Percentiles rank a stretch among this genome's conserved stretches.
Evolutionary conservation across 371 early-diverging fungal genomes (phyloP).

Genomic region (Apophysomyces variabilis): DNA sequence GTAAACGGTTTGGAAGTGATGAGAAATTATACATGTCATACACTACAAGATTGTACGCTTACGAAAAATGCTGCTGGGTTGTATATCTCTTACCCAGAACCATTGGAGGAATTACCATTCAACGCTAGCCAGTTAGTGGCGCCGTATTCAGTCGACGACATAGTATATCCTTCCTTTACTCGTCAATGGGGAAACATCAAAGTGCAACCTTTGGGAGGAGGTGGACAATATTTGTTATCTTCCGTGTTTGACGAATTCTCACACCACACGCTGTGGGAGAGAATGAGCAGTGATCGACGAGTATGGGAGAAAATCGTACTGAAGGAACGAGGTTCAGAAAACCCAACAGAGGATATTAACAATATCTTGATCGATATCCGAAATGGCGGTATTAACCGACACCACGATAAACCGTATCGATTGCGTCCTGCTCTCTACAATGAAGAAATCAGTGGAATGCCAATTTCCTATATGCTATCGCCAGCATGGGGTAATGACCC

Average conservation of each 20-base stretch:
- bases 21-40: background rate
- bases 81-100: background rate
- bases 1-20: background rate
- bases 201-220: background rate
- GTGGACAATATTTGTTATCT: background rate
- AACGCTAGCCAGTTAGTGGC: background rate
- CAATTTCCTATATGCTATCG: background rate
- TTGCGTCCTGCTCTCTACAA: background rate
- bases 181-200: background rate
- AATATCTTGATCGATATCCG: background rate
- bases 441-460: background rate
- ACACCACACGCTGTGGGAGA: background rate
- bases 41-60: background rate
- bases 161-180: background rate
- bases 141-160: background rate
- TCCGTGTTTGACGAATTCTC: background rate
- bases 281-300: background rate
- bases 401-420: background rate
- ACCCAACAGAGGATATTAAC: background rate
- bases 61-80: background rate
- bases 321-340: background rate
- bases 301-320: background rate
- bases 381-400: background rate
- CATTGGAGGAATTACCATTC: background rate
- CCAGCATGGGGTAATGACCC: background rate